A percentile compares a stretch with the other conserved stretches of the same genome.
Evolutionary conservation across 2,329 filamentous ascomycete species (phyloP).

Genomic region (Alternaria metachromatica): DNA sequence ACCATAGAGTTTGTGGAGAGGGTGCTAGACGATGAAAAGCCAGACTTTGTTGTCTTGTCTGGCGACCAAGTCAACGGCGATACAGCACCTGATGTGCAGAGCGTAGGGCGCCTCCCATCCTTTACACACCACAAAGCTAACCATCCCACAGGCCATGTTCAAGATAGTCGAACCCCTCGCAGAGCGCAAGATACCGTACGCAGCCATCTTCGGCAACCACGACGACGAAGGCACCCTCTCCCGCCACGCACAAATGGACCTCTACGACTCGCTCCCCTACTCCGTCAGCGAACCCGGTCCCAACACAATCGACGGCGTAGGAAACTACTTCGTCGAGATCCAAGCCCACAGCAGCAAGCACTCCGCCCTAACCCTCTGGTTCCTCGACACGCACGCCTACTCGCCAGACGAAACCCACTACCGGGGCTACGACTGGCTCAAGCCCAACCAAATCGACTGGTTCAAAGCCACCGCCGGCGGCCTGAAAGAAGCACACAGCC

Average conservation of each 20-base stretch:
- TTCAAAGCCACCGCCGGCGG: slow-evolving; percentile 79
- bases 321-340: slow-evolving; percentile 94
- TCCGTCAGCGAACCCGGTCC: slow-evolving; percentile 87
- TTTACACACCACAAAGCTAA: slow-evolving; percentile 13
- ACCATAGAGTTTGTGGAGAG: slow-evolving; percentile 87
- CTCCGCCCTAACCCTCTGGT: slow-evolving; percentile 91
- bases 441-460: slow-evolving; percentile 92
- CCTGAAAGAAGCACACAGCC: slow-evolving; percentile 72
- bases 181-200: slow-evolving; percentile 88
- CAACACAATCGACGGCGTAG: slow-evolving; percentile 83
- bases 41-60: slow-evolving; percentile 87
- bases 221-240: slow-evolving; percentile 88
- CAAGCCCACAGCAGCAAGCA: slow-evolving; percentile 83
- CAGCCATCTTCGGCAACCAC: slow-evolving; percentile 95
- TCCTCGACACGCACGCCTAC: slow-evolving; percentile 92
- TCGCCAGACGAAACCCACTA: slow-evolving; percentile 87
- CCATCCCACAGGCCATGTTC: slow-evolving; percentile 73
- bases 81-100: slow-evolving; percentile 88
- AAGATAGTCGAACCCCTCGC: slow-evolving; percentile 88
- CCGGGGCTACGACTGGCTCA: slow-evolving; percentile 97
- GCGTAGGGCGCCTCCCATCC: slow-evolving; percentile 57
- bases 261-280: slow-evolving; percentile 86
- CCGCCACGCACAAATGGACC: slow-evolving; percentile 79
- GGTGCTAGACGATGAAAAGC: slow-evolving; percentile 89
- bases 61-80: slow-evolving; percentile 97